Evolutionary conservation across 2,329 filamentous ascomycete species (phyloP), one percentile per base, ranked within the genome.

Genomic region (Aspergillus ustus): DNA sequence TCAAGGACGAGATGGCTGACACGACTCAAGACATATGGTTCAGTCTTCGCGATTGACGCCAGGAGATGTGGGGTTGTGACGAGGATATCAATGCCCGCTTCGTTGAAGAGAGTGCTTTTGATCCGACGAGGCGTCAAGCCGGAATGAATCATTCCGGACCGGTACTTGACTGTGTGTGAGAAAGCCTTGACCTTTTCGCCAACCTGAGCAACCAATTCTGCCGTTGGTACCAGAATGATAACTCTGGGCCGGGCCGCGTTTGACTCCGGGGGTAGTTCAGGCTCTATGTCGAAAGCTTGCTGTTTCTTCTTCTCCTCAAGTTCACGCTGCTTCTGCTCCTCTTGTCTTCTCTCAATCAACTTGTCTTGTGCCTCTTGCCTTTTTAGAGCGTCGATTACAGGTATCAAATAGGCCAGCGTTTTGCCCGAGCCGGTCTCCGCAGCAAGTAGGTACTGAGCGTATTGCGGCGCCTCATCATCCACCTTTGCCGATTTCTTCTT

Each of bases 381-480:
- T 79, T 99, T 99, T 70, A 99, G 78, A 8, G 91, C 91, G 77
- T 99, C 88, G 56, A 99, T 83, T 17, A 89, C 85, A 0, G 95
- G 96, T 5, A 97, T 78, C 5, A 98, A 81, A 73, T 99, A 99
- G 8, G 95, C 92, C 64, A 99, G 82, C 1, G 95, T 99, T 82
- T 99, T 99, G 63, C 95, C 95, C 0, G 95, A 98, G 13, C 95
- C 95, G 0, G 95, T 99, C 81, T 99, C 95, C 11, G 95, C 95
- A 4, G 95, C 95, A 53, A 99, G 83, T 13, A 99, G 83, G 72
- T 92, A 97, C 56, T 88, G 83, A 57, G 87, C 81, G 71, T 85
- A 78, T 81, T 85, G 62, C 79, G 77, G 67, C 72, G 83, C 59
- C 64, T 73, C 65, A 52, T 77, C 74, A 31, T 76, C 65, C 44